Percentiles rank a stretch among this genome's conserved stretches.
These are phyloP conservation scores for Centaurea solstitialis DNA, from an alignment of 129 eudicot species.

Conservation along the genomic window DNA sequence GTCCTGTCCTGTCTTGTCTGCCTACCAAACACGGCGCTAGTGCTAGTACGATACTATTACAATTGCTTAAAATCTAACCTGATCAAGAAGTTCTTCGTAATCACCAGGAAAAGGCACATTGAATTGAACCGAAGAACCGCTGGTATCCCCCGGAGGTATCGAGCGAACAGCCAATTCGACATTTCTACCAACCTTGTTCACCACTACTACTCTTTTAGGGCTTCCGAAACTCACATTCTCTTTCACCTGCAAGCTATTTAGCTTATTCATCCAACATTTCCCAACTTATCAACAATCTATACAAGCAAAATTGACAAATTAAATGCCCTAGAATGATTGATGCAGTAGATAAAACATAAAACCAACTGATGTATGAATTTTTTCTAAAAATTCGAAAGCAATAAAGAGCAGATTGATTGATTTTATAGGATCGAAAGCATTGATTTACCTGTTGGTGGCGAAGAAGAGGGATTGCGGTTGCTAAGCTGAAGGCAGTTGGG, in stretches of 20 bases:
- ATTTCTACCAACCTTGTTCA: conserved; percentile 28
- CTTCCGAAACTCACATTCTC: conserved; percentile 22
- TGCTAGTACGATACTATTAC: background rate
- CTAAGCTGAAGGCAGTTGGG: conserved; percentile 33
- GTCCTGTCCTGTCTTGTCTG: too few relatives aligned
- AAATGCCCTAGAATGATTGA: background rate
- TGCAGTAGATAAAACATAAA: too few relatives aligned
- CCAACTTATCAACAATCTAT: too few relatives aligned
- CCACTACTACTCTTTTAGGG: conserved; percentile 7
- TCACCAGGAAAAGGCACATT: conserved; percentile 76
- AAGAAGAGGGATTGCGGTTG: conserved; percentile 22
- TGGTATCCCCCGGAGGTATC: conserved; percentile 41
- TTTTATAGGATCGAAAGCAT: too few relatives aligned
- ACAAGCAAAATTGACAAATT: too few relatives aligned
- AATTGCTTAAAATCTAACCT: conserved; percentile 42
- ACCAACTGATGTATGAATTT: too few relatives aligned
- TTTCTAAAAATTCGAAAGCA: too few relatives aligned
- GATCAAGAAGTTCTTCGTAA: conserved; percentile 65
- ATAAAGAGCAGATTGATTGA: too few relatives aligned
- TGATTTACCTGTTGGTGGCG: too few relatives aligned
- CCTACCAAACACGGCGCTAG: too few relatives aligned
- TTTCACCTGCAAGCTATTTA: conserved; percentile 30
- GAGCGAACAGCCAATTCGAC: conserved; percentile 30
- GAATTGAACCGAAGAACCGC: conserved; percentile 43
- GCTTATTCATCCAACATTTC: too few relatives aligned